Evolutionary conservation across 2,329 filamentous ascomycete genomes (phyloP), one percentile per base, ranked within the genome.

Genomic region (Sporothrix dimorphospora): DNA sequence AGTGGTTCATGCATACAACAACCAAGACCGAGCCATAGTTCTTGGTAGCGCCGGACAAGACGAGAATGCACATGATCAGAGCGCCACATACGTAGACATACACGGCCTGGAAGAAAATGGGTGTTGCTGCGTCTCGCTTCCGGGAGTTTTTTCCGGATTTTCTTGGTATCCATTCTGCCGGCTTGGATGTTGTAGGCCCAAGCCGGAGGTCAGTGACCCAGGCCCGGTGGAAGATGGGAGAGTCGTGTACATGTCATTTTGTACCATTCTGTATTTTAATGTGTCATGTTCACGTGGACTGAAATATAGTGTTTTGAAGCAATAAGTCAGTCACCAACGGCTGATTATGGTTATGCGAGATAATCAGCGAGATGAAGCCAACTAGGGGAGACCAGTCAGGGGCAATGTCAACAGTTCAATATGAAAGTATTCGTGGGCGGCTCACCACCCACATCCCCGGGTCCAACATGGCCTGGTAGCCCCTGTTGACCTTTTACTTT

Each of bases 11-110:
- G 57, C 57, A 61, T 21, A 16, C 34, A 8, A 12, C 57, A 40
- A 12, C 57, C 57, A 61, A 61, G 57, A 40, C 57, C 57, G 57
- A 61, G 4, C 19, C n/a, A n/a, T 21, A 16, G 34, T 61, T 61
- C 16, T 40, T 61, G 57, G 57, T 40, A 40, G 57, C 19, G 30
- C 19, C 30, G 30, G 57, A n/a, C 34, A n/a, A 55, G 21, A n/a
- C 11, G 30, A 40, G 30, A 40, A 6, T 40, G 34, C 57, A 61
- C 57, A 61, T 38, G 55, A 59, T 21, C 19, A 21, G 9, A 40
- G 30, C 30, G 30, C 57, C 57, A 61, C 57, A 0, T 61, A 40
- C 57, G 34, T 40, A 40, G 34, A n/a, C 6, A 5, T 40, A 40
- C 30, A 30, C 19, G 34, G 19, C 19, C 30, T 11, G 24, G 4